phyloP scores from a whole-genome alignment of 2,329 filamentous ascomycete species.

The Fusarium penzigii region DNA sequence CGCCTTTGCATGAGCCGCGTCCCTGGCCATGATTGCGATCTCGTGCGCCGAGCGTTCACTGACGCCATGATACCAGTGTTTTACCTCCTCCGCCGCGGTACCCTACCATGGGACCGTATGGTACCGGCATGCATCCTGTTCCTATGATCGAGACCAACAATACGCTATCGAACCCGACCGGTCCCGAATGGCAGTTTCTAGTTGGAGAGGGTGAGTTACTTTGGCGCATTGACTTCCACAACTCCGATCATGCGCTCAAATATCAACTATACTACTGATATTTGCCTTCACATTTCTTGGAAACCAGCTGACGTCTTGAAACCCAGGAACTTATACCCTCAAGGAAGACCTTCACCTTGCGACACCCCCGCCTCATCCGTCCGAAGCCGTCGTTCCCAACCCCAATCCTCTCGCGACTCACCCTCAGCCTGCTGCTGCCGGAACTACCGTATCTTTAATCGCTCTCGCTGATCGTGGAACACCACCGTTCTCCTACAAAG shows the following conservation, averaged over 20 bases:
- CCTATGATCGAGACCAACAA: slow-evolving; percentile 95
- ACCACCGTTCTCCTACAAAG: slow-evolving; percentile 56
- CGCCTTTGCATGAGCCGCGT: slow-evolving; percentile 1
- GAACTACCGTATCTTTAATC: slow-evolving; percentile 81
- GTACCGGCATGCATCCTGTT: slow-evolving; percentile 65
- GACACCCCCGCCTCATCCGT: slow-evolving; percentile 92
- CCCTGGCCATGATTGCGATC: slow-evolving; percentile 3
- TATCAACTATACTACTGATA: not conserved
- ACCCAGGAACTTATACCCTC: slow-evolving; percentile 79
- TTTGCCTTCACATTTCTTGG: not conserved
- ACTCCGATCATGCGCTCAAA: not conserved
- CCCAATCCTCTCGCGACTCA: slow-evolving; percentile 88
- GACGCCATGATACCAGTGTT: slow-evolving; percentile 56
- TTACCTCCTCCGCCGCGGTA: slow-evolving; percentile 86
- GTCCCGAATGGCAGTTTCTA: slow-evolving; percentile 84
- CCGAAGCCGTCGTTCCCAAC: slow-evolving; percentile 83
- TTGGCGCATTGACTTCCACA: not conserved
- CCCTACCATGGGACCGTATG: slow-evolving; percentile 71
- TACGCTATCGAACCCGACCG: slow-evolving; percentile 74
- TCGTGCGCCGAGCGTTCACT: slow-evolving; percentile 19
- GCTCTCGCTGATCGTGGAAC: slow-evolving; percentile 64
- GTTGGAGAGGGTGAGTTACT: slow-evolving; percentile 77
- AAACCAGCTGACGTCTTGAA: slow-evolving; percentile 16
- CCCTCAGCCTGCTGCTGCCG: slow-evolving; percentile 78
- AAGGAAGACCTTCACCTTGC: slow-evolving; percentile 91